Conservation (phyloP, 495 filamentous ascomycete genomes). For the Echria macrotheca region DNA sequence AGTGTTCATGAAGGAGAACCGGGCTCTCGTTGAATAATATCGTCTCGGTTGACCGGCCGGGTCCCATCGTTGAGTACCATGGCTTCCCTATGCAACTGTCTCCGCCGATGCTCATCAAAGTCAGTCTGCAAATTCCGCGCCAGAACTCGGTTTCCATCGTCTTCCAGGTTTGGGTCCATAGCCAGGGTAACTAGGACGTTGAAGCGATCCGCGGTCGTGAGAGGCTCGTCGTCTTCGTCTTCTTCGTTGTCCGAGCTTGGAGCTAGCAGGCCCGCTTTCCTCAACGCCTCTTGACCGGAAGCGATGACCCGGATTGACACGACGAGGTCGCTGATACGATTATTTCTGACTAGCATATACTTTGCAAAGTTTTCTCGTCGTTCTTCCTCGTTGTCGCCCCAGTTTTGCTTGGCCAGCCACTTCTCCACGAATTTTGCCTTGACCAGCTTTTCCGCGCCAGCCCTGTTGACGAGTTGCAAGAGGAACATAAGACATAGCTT, state of each 20-base stretch:
- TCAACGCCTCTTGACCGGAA: conserved; percentile 37
- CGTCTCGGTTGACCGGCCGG: conserved; percentile 48
- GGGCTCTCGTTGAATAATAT: conserved; percentile 49
- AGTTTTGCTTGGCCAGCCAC: conserved; percentile 52
- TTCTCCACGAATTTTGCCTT: conserved; percentile 48
- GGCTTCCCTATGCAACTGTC: conserved; percentile 54
- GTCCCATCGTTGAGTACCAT: conserved; percentile 61
- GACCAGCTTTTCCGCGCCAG: conserved; percentile 37
- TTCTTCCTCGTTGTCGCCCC: conserved; percentile 42
- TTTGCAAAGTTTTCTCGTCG: conserved; percentile 40
- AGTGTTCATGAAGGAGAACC: conserved; percentile 17
- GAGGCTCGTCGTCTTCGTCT: conserved; percentile 9
- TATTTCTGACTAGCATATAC: conserved; percentile 37
- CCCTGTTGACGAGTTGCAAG: conserved; percentile 37
- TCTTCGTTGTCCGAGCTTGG: conserved; percentile 7
- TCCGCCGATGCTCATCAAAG: conserved; percentile 46
- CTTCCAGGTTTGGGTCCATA: conserved; percentile 25
- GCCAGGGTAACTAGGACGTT: conserved; percentile 32
- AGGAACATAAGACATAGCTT: conserved; percentile 46
- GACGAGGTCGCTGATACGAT: conserved; percentile 43
- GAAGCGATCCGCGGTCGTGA: conserved; percentile 15
- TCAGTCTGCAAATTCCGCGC: conserved; percentile 36
- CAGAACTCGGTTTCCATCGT: conserved; percentile 21
- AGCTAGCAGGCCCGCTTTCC: conserved; percentile 33
- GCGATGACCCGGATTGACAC: conserved; percentile 30